Percentiles rank a stretch among this genome's conserved stretches.
phyloP scores from a whole-genome alignment of 2,329 filamentous ascomycete species.

The Ambrosiella xylebori region DNA sequence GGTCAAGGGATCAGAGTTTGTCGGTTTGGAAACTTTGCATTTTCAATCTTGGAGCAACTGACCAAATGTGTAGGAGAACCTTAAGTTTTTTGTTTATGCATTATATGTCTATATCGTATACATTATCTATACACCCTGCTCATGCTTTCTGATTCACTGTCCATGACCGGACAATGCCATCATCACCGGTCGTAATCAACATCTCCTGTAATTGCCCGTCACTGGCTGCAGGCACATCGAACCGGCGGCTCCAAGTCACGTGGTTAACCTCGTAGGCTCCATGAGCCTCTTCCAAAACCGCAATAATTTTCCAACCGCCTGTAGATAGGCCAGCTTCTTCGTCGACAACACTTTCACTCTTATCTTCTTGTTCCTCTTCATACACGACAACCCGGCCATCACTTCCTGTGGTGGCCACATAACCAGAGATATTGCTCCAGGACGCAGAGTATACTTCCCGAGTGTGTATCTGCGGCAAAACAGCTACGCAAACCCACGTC shows the following conservation, averaged over 20 bases:
- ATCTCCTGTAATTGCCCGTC: constrained; percentile 48
- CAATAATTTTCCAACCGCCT: constrained; percentile 55
- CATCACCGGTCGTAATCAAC: constrained; percentile 78
- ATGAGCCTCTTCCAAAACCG: constrained; percentile 56
- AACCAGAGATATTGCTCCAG: constrained; percentile 64
- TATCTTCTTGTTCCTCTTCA: constrained; percentile 32
- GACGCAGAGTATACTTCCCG: constrained; percentile 68
- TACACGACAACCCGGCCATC: constrained; percentile 74
- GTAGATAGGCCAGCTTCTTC: constrained; percentile 11
- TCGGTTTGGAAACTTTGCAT: too few species aligned
- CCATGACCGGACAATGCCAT: constrained; percentile 79
- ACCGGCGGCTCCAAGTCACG: constrained; percentile 67
- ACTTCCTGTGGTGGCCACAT: constrained; percentile 75
- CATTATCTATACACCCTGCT: neutral
- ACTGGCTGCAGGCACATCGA: constrained; percentile 41
- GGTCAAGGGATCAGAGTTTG: too few species aligned
- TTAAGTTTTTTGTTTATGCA: neutral
- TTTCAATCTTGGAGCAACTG: too few species aligned
- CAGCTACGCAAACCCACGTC: constrained; percentile 61
- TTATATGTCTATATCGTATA: neutral
- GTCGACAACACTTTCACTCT: neutral
- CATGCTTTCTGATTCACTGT: constrained; percentile 25
- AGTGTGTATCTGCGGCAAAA: constrained; percentile 60
- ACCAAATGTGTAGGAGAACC: too few species aligned
- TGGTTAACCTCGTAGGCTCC: constrained; percentile 93